phyloP scores from a whole-genome alignment of 345 rosid species.

The Eucalyptus globulus region DNA sequence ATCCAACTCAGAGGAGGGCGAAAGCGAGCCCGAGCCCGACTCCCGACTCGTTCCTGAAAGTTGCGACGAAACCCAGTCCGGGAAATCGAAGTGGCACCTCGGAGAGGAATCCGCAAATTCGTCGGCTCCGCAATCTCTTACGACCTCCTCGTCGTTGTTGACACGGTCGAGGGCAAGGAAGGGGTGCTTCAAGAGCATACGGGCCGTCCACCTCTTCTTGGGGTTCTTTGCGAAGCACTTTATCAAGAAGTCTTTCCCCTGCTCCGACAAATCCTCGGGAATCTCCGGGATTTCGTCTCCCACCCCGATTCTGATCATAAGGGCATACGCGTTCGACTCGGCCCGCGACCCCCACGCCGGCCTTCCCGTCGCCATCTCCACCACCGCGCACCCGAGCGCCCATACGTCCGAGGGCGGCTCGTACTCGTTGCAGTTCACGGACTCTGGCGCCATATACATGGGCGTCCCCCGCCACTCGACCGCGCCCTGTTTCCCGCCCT shows the following conservation, averaged over 20 bases:
- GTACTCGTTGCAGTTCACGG: slow-evolving; percentile 38
- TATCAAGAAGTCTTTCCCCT: slow-evolving; percentile 59
- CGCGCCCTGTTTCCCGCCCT: neutral
- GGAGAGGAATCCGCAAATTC: neutral
- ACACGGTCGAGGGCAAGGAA: slow-evolving; percentile 8
- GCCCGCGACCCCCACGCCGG: slow-evolving; percentile 40
- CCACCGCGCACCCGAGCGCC: slow-evolving; percentile 73
- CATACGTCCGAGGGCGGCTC: slow-evolving; percentile 78
- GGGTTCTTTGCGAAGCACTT: slow-evolving; percentile 59
- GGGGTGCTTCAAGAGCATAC: slow-evolving; percentile 67
- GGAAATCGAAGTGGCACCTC: neutral
- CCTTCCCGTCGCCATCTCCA: slow-evolving; percentile 69
- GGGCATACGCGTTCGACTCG: slow-evolving; percentile 12
- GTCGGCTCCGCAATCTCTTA: neutral
- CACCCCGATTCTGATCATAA: slow-evolving; percentile 48
- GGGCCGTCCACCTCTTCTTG: slow-evolving; percentile 51
- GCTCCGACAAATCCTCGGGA: slow-evolving; percentile 45
- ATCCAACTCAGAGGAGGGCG: neutral
- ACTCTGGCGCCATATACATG: slow-evolving; percentile 71
- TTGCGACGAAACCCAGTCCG: neutral
- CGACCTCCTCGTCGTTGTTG: neutral
- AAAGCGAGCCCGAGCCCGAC: neutral
- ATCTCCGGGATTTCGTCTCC: slow-evolving; percentile 43
- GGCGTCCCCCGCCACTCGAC: slow-evolving; percentile 62
- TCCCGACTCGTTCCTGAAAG: neutral